Evolutionary conservation across 1,284 basidiomycete species (phyloP).

Genomic region (Trichosporon inkin): DNA sequence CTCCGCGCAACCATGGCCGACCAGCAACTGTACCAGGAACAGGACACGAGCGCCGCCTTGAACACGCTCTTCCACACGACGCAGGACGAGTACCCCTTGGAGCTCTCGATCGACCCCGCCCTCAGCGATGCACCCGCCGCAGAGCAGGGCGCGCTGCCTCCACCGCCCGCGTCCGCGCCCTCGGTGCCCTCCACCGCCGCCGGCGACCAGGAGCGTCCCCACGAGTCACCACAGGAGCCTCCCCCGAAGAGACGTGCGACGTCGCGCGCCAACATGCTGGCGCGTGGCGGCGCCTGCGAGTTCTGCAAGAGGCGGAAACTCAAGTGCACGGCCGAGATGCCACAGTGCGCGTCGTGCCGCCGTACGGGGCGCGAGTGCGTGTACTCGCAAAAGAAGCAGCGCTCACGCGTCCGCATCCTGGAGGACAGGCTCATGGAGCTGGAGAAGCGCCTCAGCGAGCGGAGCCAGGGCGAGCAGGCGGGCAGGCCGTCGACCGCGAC

Average conservation of each 20-base stretch:
- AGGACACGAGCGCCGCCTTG: slow-evolving; percentile 17
- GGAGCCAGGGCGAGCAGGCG: background rate
- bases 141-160: background rate
- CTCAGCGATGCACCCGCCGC: background rate
- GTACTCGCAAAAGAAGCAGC: slow-evolving; percentile 48
- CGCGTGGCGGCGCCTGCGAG: slow-evolving; percentile 49
- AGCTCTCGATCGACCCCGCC: slow-evolving; percentile 14
- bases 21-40: slow-evolving; percentile 3
- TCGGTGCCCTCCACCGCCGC: background rate
- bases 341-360: slow-evolving; percentile 41
- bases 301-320: slow-evolving; percentile 51
- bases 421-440: slow-evolving; percentile 47
- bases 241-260: slow-evolving; percentile 39
- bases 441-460: slow-evolving; percentile 29
- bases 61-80: slow-evolving; percentile 16
- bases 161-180: background rate
- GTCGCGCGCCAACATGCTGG: slow-evolving; percentile 42
- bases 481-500: background rate
- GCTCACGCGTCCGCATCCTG: slow-evolving; percentile 40
- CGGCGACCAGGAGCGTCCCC: too few relatives aligned
- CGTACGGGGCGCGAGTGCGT: slow-evolving; percentile 41
- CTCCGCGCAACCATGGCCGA: background rate
- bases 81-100: slow-evolving; percentile 13
- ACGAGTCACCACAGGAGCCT: background rate
- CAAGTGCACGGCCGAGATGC: slow-evolving; percentile 46